phyloP scores from a whole-genome alignment of 2,329 filamentous ascomycete species.

The Arthrinium puccinioides region DNA sequence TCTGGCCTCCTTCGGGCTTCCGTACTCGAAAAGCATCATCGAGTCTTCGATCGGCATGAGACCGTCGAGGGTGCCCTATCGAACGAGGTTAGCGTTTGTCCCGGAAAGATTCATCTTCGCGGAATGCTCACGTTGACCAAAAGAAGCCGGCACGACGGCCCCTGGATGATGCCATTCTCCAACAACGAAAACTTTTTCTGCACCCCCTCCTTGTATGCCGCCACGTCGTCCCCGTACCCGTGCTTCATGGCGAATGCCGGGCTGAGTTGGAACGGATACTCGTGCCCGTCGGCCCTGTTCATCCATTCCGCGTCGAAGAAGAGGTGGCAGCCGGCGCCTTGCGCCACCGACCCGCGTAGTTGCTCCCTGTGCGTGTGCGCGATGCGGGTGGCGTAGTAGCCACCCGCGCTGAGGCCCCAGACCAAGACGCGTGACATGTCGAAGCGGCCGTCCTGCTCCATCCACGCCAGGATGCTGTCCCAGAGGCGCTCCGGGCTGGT shows the following conservation, averaged over 20 bases:
- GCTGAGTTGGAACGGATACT: constrained; percentile 55
- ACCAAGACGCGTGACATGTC: constrained; percentile 50
- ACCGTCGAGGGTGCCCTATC: constrained; percentile 52
- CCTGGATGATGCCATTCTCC: constrained; percentile 48
- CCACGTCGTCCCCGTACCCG: constrained; percentile 47
- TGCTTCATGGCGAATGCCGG: constrained; percentile 55
- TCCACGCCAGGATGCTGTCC: constrained; percentile 55
- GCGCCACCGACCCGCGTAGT: constrained; percentile 50
- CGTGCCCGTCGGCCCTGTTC: constrained; percentile 53
- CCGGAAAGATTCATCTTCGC: background rate
- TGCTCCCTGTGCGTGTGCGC: constrained; percentile 56
- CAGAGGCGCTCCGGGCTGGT: constrained; percentile 53
- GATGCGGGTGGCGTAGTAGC: constrained; percentile 61
- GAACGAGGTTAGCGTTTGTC: background rate
- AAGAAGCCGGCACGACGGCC: constrained; percentile 48
- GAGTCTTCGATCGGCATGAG: constrained; percentile 64
- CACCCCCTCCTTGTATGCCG: constrained; percentile 46
- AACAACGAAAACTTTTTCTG: constrained; percentile 58
- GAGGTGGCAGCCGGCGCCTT: constrained; percentile 56
- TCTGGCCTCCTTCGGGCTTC: constrained; percentile 56
- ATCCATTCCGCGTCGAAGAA: constrained; percentile 56
- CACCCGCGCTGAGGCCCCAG: constrained; percentile 60
- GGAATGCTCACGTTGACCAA: constrained; percentile 47
- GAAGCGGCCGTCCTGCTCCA: constrained; percentile 37
- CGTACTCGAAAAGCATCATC: constrained; percentile 57